Evolutionary conservation across 306 rosid species (phyloP), one percentile per base, ranked within the genome.

Genomic region (Arachis hypogaea): DNA sequence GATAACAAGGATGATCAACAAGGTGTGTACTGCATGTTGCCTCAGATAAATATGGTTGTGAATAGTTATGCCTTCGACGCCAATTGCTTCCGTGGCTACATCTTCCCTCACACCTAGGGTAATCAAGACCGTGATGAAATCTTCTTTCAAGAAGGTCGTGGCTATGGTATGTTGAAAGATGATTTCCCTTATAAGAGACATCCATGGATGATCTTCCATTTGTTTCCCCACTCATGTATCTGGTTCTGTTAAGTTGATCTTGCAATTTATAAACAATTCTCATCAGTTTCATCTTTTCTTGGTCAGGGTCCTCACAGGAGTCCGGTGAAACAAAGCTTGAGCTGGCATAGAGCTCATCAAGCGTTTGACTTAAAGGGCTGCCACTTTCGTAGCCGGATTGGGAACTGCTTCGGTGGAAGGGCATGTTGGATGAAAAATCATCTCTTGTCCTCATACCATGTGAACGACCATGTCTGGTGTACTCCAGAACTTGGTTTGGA

Each of bases 231-330:
- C 78, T 81, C 29, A 72, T 55, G 62, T 59, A 73, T 78, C 69
- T 65, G 64, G 84, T 80, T 71, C 71, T 79, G 80, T 82, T 77
- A 69, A 90, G 86, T 76, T 88, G 88, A 72, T 90, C 78, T 85
- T 92, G 95, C 93, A 94, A 59, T 76, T 88, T 92, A 75, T 82
- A 68, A 65, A 90, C 82, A 86, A 95, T 88, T 81, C 83, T 83
- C 84, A 95, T 57, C 71, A 95, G 74, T 71, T 78, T 85, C 85
- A 82, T 59, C 90, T 88, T 87, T 78, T 88, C 90, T 33, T 81
- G 90, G 55, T 85, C 95, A 75, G 86, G 85, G 55, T 85, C 86
- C 67, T 79, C 87, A 22, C 61, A 58, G 56, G 60, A 73, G 47
- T 77, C 89, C n/a, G 84, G 81, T 69, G 95, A 86, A 61, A 75